phyloP scores from a whole-genome alignment of 352 stramenopile genomes.

The Pythium rhizo-oryzae region DNA sequence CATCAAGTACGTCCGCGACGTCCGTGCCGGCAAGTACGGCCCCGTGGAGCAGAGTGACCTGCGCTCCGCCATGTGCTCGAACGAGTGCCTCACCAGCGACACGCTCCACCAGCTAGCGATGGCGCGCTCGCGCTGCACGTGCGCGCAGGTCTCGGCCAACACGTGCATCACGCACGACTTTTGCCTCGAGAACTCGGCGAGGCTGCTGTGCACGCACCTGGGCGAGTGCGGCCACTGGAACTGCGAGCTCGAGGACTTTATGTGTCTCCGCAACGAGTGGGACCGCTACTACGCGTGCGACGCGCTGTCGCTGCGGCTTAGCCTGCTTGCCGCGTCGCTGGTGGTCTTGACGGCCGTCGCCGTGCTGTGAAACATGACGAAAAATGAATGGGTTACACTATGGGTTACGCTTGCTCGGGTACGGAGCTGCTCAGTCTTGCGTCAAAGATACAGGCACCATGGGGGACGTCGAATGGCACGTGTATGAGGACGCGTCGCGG shows the following conservation, averaged over 20 bases:
- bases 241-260: slow-evolving; percentile 89
- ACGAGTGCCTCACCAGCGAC: slow-evolving; percentile 83
- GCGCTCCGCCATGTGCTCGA: slow-evolving; percentile 80
- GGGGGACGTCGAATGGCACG: slow-evolving; percentile 18
- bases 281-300: slow-evolving; percentile 64
- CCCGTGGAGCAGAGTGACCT: slow-evolving; percentile 73
- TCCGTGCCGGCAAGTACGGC: slow-evolving; percentile 56
- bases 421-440: background rate
- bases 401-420: background rate
- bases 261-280: slow-evolving; percentile 91
- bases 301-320: slow-evolving; percentile 16
- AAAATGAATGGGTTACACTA: slow-evolving; percentile 6
- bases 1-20: slow-evolving; percentile 73
- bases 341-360: slow-evolving; percentile 25
- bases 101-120: slow-evolving; percentile 78
- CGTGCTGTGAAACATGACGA: slow-evolving; percentile 13
- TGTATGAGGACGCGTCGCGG: slow-evolving; percentile 18
- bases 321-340: slow-evolving; percentile 11
- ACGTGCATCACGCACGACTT: slow-evolving; percentile 75
- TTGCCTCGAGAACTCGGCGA: slow-evolving; percentile 78
- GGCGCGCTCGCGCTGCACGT: slow-evolving; percentile 73
- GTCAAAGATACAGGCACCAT: background rate
- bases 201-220: slow-evolving; percentile 84
- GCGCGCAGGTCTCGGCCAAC: slow-evolving; percentile 75
- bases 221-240: slow-evolving; percentile 88